Evolutionary conservation across 768 basidiomycete genomes (phyloP).

Genomic region (Pleurotus sapidus): DNA sequence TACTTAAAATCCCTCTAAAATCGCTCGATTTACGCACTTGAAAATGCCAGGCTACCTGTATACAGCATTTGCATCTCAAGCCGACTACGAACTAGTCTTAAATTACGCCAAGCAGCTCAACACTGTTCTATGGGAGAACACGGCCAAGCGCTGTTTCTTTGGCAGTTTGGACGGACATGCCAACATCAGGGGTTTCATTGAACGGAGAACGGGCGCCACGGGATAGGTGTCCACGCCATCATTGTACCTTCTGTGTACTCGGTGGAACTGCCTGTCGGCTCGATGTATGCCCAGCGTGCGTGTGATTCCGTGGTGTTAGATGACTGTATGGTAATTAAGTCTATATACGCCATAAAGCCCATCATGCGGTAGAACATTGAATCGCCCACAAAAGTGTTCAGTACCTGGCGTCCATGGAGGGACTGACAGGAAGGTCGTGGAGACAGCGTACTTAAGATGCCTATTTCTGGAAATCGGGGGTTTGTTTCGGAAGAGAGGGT

Average conservation of each 20-base stretch:
- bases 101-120: conserved; percentile 82
- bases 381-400: no score
- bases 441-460: neutral
- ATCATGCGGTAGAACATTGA: neutral
- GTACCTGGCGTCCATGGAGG: no score
- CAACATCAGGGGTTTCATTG: conserved; percentile 78
- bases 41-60: conserved; percentile 72
- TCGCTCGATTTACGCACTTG: conserved; percentile 7
- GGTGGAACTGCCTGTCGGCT: neutral
- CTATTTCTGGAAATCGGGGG: neutral
- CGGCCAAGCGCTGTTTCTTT: conserved; percentile 76
- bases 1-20: conserved; percentile 18
- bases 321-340: neutral
- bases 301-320: neutral
- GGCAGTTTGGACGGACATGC: conserved; percentile 74
- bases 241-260: neutral
- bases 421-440: no score
- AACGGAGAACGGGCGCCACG: conserved; percentile 53
- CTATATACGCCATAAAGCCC: neutral
- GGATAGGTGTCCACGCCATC: conserved; percentile 20
- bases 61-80: conserved; percentile 80
- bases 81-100: conserved; percentile 84
- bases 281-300: neutral
- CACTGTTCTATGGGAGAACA: conserved; percentile 82
- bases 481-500: neutral